Percentiles rank a stretch among this genome's conserved stretches.
These are phyloP conservation scores for Tylopilus sp. DNA, from an alignment of 1,284 basidiomycete species.

Conservation along the genomic window DNA sequence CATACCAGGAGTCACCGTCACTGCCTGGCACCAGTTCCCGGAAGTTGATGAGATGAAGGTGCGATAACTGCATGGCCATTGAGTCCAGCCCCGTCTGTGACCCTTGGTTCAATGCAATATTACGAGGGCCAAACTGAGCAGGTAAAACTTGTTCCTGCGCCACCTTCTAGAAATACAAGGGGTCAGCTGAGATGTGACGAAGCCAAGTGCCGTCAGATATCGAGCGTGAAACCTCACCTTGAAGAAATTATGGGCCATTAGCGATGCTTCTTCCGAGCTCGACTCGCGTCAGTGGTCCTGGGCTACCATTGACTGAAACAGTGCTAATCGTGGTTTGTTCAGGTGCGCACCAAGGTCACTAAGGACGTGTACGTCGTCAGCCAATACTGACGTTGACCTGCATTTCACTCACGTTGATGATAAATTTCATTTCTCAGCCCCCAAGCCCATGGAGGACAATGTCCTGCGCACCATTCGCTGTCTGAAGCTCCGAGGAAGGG, in stretches of 20 bases:
- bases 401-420: constrained; percentile 10
- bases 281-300: constrained; percentile 2
- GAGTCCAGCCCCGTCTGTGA: not conserved
- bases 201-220: no score
- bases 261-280: constrained; percentile 7
- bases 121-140: not conserved
- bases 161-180: constrained; percentile 7
- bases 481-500: not conserved
- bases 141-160: not conserved
- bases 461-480: constrained; percentile 1
- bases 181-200: not conserved
- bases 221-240: constrained; percentile 1
- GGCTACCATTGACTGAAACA: not conserved
- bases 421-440: not conserved
- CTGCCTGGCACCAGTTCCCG: not conserved
- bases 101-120: constrained; percentile 18
- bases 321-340: not conserved
- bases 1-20: constrained; percentile 11
- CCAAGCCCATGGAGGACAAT: not conserved
- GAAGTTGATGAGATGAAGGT: constrained; percentile 15
- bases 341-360: constrained; percentile 18
- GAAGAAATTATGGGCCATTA: constrained; percentile 10
- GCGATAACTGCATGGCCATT: constrained; percentile 11
- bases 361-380: not conserved
- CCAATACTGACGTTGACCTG: not conserved